phyloP scores from a whole-genome alignment of 371 early-diverging fungal genomes.

The Neoconidiobolus thromboides region DNA sequence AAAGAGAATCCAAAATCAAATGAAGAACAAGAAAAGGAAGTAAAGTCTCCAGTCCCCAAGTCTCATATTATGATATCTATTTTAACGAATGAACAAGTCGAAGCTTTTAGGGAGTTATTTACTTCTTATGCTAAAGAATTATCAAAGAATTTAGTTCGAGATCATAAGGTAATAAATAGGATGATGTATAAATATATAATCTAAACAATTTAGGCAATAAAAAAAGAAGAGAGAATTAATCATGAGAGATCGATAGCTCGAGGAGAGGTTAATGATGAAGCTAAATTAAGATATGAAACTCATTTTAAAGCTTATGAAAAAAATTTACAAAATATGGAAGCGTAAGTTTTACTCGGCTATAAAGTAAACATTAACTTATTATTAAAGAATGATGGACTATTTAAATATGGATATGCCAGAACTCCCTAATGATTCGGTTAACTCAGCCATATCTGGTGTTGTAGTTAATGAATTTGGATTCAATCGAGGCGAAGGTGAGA shows the following conservation, averaged over 20 bases:
- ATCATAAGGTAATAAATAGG: constrained; percentile 32
- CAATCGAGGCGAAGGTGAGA: neutral
- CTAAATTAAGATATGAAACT: constrained; percentile 55
- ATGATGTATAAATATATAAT: no score
- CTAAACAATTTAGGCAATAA: constrained; percentile 21
- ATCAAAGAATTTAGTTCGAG: constrained; percentile 37
- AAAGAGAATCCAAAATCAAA: no score
- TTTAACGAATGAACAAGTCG: constrained; percentile 28
- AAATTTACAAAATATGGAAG: constrained; percentile 31
- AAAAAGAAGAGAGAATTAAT: constrained; percentile 52
- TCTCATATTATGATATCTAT: constrained; percentile 9
- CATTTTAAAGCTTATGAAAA: constrained; percentile 50
- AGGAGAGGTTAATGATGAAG: constrained; percentile 67
- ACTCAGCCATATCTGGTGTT: constrained; percentile 19
- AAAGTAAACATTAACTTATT: neutral
- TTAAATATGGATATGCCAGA: constrained; percentile 54
- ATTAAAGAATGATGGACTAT: constrained; percentile 29
- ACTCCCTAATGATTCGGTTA: constrained; percentile 37
- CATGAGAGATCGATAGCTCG: constrained; percentile 59
- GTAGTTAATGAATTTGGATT: constrained; percentile 21
- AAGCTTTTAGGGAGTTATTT: constrained; percentile 30
- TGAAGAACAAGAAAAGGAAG: no score
- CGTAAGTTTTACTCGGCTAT: constrained; percentile 10
- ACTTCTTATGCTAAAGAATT: constrained; percentile 46
- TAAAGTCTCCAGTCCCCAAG: neutral